Percentiles rank a stretch among this genome's conserved stretches.
phyloP scores from a whole-genome alignment of 2,329 filamentous ascomycete genomes.

The Periconia sp. region DNA sequence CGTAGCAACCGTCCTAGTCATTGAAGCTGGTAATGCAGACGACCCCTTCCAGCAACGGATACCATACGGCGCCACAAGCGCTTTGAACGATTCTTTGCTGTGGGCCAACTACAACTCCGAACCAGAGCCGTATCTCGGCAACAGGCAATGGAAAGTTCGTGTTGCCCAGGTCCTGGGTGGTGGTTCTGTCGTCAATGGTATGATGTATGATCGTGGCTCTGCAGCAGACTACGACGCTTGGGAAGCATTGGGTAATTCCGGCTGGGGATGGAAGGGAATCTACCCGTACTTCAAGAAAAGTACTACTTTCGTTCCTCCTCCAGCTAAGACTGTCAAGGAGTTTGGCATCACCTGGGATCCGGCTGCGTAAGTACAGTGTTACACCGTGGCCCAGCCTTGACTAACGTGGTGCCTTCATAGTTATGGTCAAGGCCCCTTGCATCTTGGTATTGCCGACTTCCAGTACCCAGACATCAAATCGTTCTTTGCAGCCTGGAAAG shows the following conservation, averaged over 20 bases:
- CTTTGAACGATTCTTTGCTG: conserved; percentile 17
- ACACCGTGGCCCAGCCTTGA: not conserved
- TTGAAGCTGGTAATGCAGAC: conserved; percentile 34
- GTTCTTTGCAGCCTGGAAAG: conserved; percentile 31
- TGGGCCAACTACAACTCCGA: conserved; percentile 16
- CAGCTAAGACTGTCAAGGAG: conserved; percentile 11
- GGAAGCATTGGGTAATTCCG: conserved; percentile 64
- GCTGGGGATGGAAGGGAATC: conserved; percentile 64
- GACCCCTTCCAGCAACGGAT: conserved; percentile 27
- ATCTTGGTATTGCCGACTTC: conserved; percentile 33
- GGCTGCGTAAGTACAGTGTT: conserved; percentile 18
- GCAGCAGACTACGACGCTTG: conserved; percentile 59
- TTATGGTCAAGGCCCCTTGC: conserved; percentile 34
- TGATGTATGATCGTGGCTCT: conserved; percentile 45
- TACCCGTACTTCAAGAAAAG: conserved; percentile 38
- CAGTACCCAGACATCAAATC: conserved; percentile 32
- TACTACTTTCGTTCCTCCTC: conserved; percentile 16
- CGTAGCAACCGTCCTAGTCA: conserved; percentile 32
- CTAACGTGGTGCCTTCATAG: conserved; percentile 12
- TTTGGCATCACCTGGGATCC: conserved; percentile 32
- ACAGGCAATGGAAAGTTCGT: conserved; percentile 23
- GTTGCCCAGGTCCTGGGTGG: conserved; percentile 39
- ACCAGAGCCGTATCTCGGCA: conserved; percentile 25
- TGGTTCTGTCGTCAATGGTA: conserved; percentile 42
- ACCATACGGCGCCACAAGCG: conserved; percentile 14